These are phyloP conservation scores for Bauhinia variegata DNA, from an alignment of 306 rosid genomes.

Conservation along the genomic window DNA sequence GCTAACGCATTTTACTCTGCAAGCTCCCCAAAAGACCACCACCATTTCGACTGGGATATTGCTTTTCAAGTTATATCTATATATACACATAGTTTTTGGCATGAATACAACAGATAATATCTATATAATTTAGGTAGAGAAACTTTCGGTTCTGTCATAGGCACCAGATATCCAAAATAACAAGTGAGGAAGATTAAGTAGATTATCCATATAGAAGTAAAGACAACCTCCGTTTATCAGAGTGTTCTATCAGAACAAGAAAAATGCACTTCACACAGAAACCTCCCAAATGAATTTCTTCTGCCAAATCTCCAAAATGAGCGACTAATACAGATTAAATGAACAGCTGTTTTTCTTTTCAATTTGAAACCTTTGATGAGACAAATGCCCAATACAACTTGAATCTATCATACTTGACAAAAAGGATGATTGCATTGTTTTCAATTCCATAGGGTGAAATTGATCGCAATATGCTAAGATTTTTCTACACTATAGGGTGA, in stretches of 20 bases:
- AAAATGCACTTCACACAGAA: too few species aligned
- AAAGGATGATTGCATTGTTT: neutral
- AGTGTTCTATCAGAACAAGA: neutral
- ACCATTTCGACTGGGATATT: too few species aligned
- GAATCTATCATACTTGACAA: neutral
- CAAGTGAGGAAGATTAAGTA: neutral
- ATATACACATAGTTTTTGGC: too few species aligned
- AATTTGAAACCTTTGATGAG: neutral
- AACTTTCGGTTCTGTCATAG: neutral
- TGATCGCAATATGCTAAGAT: neutral
- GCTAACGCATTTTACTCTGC: neutral
- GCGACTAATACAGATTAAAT: neutral
- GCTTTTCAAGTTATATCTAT: too few species aligned
- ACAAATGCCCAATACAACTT: neutral
- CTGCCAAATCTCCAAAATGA: neutral
- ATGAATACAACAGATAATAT: too few species aligned
- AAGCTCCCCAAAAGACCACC: too few species aligned
- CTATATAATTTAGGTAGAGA: too few species aligned
- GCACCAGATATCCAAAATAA: constrained; percentile 5
- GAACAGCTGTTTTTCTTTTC: neutral
- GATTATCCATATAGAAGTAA: neutral
- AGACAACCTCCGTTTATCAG: neutral
- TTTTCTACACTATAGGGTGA: neutral
- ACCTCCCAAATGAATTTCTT: too few species aligned
- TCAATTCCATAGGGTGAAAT: neutral